These are phyloP conservation scores for Geotrichum macrosporum DNA, from an alignment of 1,139 yeast genomes.

Conservation along the genomic window DNA sequence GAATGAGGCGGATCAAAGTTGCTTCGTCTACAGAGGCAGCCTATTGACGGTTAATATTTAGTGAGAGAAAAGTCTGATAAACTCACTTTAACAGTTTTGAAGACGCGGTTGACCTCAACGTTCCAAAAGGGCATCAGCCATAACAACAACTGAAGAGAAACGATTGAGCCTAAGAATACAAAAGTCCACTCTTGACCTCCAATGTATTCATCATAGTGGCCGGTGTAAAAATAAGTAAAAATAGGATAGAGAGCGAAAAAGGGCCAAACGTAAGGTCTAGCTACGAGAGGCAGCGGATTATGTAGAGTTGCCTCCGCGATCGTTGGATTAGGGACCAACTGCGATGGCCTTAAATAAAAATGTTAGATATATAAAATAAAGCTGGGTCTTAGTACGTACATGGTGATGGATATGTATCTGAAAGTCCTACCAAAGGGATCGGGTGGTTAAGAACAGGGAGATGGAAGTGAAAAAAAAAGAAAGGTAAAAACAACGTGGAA, in stretches of 20 bases:
- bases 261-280: conserved; percentile 82
- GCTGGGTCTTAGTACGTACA: neutral
- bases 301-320: conserved; percentile 65
- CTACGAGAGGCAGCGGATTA: conserved; percentile 56
- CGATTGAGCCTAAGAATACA: conserved; percentile 70
- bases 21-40: conserved; percentile 58
- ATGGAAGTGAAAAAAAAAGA: neutral
- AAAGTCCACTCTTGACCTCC: conserved; percentile 80
- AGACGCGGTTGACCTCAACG: conserved; percentile 61
- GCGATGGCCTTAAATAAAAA: conserved; percentile 15
- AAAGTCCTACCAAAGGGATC: neutral
- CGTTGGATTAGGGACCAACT: conserved; percentile 47
- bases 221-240: conserved; percentile 60
- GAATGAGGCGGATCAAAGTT: conserved; percentile 64
- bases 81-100: conserved; percentile 59
- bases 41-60: too few relatives aligned
- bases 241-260: conserved; percentile 74
- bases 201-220: conserved; percentile 74
- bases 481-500: neutral
- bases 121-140: conserved; percentile 97
- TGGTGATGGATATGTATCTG: neutral
- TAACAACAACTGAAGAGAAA: conserved; percentile 68
- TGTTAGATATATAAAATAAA: neutral
- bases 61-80: too few relatives aligned
- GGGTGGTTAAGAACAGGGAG: neutral